Percentiles rank a stretch among this genome's conserved stretches.
Conservation (phyloP, 2,329 filamentous ascomycete genomes). For the Epichloe sylvatica region DNA sequence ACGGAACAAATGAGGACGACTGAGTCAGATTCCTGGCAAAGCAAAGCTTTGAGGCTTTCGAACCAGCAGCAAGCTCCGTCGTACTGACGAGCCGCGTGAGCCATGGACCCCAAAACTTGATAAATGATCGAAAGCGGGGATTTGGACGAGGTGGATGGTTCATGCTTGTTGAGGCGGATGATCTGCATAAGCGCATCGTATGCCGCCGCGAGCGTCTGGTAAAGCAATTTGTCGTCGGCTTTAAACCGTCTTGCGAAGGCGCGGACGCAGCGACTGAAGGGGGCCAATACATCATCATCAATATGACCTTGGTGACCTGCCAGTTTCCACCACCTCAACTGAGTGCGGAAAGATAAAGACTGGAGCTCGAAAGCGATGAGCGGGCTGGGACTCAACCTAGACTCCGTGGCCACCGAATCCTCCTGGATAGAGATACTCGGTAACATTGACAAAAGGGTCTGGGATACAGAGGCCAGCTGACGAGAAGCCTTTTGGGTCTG, state of each 20-base stretch:
- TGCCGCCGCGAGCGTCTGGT: constrained; percentile 19
- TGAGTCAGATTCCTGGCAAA: constrained; percentile 28
- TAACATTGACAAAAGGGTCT: constrained; percentile 49
- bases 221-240: constrained; percentile 23
- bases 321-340: constrained; percentile 53
- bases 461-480: constrained; percentile 53
- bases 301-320: constrained; percentile 44
- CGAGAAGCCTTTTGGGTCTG: constrained; percentile 45
- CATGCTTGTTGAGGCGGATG: constrained; percentile 21
- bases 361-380: constrained; percentile 48
- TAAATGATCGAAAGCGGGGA: constrained; percentile 35
- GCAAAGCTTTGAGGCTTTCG: constrained; percentile 26
- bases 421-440: constrained; percentile 52
- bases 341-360: constrained; percentile 44
- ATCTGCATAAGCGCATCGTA: constrained; percentile 20
- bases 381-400: constrained; percentile 41
- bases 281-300: constrained; percentile 51
- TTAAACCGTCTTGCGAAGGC: constrained; percentile 43
- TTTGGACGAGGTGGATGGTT: constrained; percentile 23
- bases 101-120: constrained; percentile 37
- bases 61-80: constrained; percentile 44
- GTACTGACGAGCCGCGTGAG: constrained; percentile 30
- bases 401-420: constrained; percentile 41
- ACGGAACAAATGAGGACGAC: constrained; percentile 37
- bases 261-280: constrained; percentile 47